phyloP scores from a whole-genome alignment of 192 early-diverging fungal species.

The Allomyces macrogynus region DNA sequence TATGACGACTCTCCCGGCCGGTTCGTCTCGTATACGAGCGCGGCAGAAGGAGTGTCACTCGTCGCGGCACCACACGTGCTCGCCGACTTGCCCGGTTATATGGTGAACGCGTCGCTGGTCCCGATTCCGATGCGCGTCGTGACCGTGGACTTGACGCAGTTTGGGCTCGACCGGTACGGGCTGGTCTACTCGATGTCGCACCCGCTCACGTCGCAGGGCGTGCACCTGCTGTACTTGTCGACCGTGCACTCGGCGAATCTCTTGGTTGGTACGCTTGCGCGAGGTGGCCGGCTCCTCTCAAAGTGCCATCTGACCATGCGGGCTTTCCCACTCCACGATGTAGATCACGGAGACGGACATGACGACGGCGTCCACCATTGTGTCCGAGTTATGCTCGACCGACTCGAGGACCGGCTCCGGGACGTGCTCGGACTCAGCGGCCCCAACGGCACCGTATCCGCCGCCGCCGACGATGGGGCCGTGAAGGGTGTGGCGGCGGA shows the following conservation, averaged over 20 bases:
- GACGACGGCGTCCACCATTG: too few species aligned
- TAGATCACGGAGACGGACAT: too few species aligned
- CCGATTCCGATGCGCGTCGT: constrained; percentile 31
- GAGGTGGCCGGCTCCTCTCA: too few species aligned
- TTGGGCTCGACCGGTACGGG: constrained; percentile 32
- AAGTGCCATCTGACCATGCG: too few species aligned
- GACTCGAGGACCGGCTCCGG: too few species aligned
- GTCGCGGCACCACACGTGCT: constrained; percentile 39
- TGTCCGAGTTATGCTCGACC: too few species aligned
- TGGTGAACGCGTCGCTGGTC: constrained; percentile 22
- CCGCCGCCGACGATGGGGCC: too few species aligned
- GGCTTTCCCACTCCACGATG: too few species aligned
- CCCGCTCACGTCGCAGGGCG: constrained; percentile 26
- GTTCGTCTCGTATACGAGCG: constrained; percentile 51
- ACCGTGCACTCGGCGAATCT: constrained; percentile 47
- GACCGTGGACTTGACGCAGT: constrained; percentile 33
- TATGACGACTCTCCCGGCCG: constrained; percentile 15
- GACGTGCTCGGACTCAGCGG: too few species aligned
- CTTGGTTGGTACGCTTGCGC: constrained; percentile 15
- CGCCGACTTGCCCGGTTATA: constrained; percentile 23
- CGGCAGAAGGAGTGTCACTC: constrained; percentile 42
- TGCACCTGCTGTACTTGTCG: constrained; percentile 43
- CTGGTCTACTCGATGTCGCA: constrained; percentile 47
- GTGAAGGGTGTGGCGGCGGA: too few species aligned
- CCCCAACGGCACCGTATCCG: too few species aligned